Conservation (phyloP, 495 filamentous ascomycete species). For the Parmelia sp. region DNA sequence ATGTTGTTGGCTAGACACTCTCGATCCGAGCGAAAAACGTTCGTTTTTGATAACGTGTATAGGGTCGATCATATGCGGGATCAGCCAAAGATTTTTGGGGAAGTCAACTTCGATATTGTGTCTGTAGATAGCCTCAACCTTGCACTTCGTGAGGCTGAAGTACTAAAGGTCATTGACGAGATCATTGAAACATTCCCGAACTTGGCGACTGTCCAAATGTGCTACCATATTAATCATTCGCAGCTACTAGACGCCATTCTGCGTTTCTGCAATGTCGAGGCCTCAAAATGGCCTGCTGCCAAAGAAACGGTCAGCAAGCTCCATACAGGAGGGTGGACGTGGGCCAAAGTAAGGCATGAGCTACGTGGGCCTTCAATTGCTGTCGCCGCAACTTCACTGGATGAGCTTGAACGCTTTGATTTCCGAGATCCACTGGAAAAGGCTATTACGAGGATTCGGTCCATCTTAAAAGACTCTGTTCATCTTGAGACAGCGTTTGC, state of each 20-base stretch:
- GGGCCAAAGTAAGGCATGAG: conserved; percentile 79
- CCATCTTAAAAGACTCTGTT: conserved; percentile 49
- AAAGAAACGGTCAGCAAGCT: conserved; percentile 85
- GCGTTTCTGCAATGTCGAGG: conserved; percentile 75
- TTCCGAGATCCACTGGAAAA: conserved; percentile 57
- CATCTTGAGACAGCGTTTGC: conserved; percentile 66
- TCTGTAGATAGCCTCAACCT: conserved; percentile 72
- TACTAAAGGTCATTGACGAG: conserved; percentile 90
- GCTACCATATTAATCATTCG: conserved; percentile 89
- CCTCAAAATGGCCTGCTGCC: conserved; percentile 57
- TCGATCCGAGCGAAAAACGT: conserved; percentile 65
- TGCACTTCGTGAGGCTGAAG: conserved; percentile 88
- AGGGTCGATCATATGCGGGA: conserved; percentile 69
- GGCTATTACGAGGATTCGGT: conserved; percentile 19
- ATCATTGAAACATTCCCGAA: conserved; percentile 77
- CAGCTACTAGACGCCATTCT: conserved; percentile 77
- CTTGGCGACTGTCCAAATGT: conserved; percentile 63
- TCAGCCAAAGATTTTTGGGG: conserved; percentile 73
- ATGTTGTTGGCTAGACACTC: conserved; percentile 71
- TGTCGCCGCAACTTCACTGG: conserved; percentile 80
- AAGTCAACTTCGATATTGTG: conserved; percentile 93
- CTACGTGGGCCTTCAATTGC: conserved; percentile 72
- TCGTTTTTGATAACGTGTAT: conserved; percentile 84
- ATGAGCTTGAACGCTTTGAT: conserved; percentile 86
- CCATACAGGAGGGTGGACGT: conserved; percentile 74